Evolutionary conservation across 495 filamentous ascomycete species (phyloP).

Genomic region (Aspergillus bridgeri): DNA sequence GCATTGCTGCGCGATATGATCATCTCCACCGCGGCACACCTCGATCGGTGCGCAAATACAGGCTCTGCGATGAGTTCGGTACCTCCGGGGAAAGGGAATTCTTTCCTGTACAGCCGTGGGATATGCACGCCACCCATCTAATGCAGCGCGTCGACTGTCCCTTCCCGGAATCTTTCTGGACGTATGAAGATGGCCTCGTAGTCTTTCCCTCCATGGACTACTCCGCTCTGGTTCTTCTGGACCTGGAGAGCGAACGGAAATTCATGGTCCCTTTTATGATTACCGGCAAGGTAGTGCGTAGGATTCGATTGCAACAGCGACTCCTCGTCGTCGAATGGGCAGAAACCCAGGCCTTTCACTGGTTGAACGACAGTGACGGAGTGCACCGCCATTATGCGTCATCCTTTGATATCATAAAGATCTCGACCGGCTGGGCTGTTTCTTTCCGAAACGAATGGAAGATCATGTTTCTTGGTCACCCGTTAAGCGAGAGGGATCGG

Average conservation of each 20-base stretch:
- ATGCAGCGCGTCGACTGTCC: constrained; percentile 39
- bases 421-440: constrained; percentile 41
- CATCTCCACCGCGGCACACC: constrained; percentile 50
- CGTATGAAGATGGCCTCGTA: constrained; percentile 56
- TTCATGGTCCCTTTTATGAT: constrained; percentile 54
- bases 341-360: constrained; percentile 54
- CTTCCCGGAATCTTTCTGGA: constrained; percentile 59
- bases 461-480: constrained; percentile 60
- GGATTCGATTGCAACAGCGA: constrained; percentile 53
- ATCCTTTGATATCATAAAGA: constrained; percentile 50
- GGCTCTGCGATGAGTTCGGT: constrained; percentile 36
- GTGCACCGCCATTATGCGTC: constrained; percentile 65
- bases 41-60: constrained; percentile 44
- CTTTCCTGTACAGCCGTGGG: constrained; percentile 56
- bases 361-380: constrained; percentile 53
- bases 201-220: constrained; percentile 50
- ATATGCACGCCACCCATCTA: constrained; percentile 47
- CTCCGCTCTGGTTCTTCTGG: constrained; percentile 49
- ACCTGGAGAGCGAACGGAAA: constrained; percentile 45
- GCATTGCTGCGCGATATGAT: constrained; percentile 55
- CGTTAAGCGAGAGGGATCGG: constrained; percentile 55
- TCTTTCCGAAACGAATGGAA: constrained; percentile 65
- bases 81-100: constrained; percentile 32
- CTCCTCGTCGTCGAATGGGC: constrained; percentile 66
- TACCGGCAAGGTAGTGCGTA: constrained; percentile 52